These are phyloP conservation scores for Marasmius oreades DNA, from an alignment of 1,284 basidiomycete species.

Conservation along the genomic window DNA sequence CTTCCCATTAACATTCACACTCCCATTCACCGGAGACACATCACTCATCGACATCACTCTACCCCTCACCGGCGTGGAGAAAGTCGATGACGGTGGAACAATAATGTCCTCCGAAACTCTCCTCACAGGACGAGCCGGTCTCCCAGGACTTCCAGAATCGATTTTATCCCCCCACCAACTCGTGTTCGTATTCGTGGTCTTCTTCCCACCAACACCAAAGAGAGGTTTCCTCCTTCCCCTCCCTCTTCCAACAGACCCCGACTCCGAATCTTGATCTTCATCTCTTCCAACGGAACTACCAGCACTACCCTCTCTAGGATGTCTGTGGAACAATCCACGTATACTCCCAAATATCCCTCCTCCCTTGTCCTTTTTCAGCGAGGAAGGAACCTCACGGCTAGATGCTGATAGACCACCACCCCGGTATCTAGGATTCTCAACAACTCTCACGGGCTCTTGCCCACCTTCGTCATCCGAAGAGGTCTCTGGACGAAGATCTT, in stretches of 20 bases:
- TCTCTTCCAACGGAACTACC: constrained; percentile 8
- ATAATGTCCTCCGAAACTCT: background rate
- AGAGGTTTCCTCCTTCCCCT: constrained; percentile 15
- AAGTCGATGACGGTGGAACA: constrained; percentile 1
- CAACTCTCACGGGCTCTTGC: constrained; percentile 39
- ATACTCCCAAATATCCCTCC: constrained; percentile 38
- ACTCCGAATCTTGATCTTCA: constrained; percentile 9
- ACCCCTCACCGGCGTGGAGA: background rate
- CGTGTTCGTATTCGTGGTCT: constrained; percentile 12
- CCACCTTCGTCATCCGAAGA: constrained; percentile 17
- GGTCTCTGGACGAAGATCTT: constrained; percentile 21
- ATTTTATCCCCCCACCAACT: constrained; percentile 44
- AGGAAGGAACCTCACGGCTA: too few species aligned
- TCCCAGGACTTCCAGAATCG: constrained; percentile 14
- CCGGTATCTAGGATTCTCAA: constrained; percentile 58
- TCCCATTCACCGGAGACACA: constrained; percentile 13
- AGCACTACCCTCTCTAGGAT: constrained; percentile 1
- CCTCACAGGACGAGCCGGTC: constrained; percentile 7
- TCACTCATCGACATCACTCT: constrained; percentile 23
- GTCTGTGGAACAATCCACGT: constrained; percentile 33
- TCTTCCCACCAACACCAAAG: constrained; percentile 16
- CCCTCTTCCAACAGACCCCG: constrained; percentile 9
- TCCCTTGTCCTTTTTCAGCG: background rate
- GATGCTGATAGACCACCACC: too few species aligned
- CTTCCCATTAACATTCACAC: constrained; percentile 12